Evolutionary conservation across 83 land plant genomes (phyloP).

Genomic region (Thuja plicata): DNA sequence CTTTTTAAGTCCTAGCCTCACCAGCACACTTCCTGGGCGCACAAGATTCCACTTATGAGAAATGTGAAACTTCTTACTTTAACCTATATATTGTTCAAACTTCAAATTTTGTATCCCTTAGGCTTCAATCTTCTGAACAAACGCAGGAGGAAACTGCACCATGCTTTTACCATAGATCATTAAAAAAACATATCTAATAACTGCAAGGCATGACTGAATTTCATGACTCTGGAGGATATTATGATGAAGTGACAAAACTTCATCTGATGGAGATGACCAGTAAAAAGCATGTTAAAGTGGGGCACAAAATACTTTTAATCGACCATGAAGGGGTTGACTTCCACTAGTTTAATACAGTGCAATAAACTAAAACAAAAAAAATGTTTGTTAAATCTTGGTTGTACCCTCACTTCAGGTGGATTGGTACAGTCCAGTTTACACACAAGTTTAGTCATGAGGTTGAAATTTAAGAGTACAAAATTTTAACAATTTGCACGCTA

Average conservation of each 20-base stretch:
- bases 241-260: background rate
- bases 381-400: background rate
- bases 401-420: too few species aligned
- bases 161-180: background rate
- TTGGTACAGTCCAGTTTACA: too few species aligned
- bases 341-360: background rate
- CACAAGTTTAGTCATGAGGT: too few species aligned
- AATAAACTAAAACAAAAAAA: too few species aligned
- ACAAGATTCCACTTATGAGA: too few species aligned
- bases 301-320: background rate
- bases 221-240: background rate
- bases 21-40: background rate
- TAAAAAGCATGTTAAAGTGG: background rate
- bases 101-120: background rate
- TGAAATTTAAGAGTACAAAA: too few species aligned
- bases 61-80: background rate
- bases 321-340: background rate
- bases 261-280: background rate
- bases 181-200: background rate
- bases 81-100: background rate
- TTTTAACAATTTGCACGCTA: too few species aligned
- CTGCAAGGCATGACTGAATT: background rate
- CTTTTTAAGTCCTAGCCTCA: background rate
- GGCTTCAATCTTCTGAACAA: background rate
- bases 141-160: background rate